Base-by-base conservation (phyloP, 257 asterid genomes). In the Cynanchum wilfordii region DNA sequence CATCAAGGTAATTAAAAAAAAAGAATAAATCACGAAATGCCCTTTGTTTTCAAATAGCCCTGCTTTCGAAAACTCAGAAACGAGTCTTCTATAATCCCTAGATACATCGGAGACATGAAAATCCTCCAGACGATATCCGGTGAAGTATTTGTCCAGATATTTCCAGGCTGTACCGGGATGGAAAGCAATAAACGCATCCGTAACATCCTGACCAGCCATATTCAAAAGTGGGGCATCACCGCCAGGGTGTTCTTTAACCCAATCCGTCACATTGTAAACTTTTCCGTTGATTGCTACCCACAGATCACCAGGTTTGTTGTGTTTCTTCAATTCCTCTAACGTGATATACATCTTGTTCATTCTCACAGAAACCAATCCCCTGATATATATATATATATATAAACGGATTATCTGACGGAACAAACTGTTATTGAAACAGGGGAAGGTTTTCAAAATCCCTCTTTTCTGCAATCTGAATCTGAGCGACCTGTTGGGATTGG, bases 141-240 rank as follows among this genome's bases (percentile, higher is more conserved):
- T 78, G 29, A 85, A 82, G 66, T 79, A 75, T 11, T 50, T 52
- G 50, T 82, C 88, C 2, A 82, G 86, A 66, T 77, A 29, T 70
- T 82, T 78, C 86, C 88, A 84, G 25, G 86, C 88, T 17, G 74
- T 65, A 22, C 85, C 82, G 2, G 88, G 88, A 74, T 84, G 88
- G 24, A 79, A 84, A 42, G 88, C 88, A n/a, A 79, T 80, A 73
- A 84, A 84, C 0, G 89, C 87, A 64, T 85, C 89, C 16, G 89
- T 85, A 2, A 76, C 84, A 62, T 85, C 89, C 69, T 85, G 85
- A 10, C 89, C 89, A 25, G 84, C 80, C 13, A 85, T 51, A 74
- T 76, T 78, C 70, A 85, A 22, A 12, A 85, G 67, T 2, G 81
- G 82, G 0, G 75, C 64, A 33, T 82, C 87, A 0, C 89, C 89